Base-by-base conservation (phyloP, 2,329 filamentous ascomycete genomes). In the Claviceps sp. region DNA sequence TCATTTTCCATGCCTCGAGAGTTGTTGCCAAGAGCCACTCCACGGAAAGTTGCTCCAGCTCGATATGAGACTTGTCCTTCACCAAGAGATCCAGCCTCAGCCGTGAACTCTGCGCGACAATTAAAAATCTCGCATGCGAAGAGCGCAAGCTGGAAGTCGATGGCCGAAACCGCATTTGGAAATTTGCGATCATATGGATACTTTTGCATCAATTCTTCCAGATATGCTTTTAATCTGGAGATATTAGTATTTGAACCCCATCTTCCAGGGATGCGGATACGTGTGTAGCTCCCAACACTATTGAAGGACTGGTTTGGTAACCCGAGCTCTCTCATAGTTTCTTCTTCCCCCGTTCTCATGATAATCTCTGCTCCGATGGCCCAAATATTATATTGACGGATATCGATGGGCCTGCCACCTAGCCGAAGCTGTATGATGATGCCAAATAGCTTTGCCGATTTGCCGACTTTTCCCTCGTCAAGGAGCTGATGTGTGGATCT, bases 341-440 rank as follows among this genome's bases (percentile, higher is more conserved):
- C 41, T 22, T 69, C 61, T 54, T 75, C 70, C 6, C 73, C 74
- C 30, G 74, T 69, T 16, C 85, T 78, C 69, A 95, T 81, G 52
- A 95, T 69, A 19, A 96, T 79, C 68, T 95, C 90, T 2, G 87
- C 88, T 0, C 88, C 89, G 45, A 95, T 76, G 14, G 84, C 84
- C 91, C 90, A 96, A 57, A 85, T 76, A 39, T 80, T 77, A 60
- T 83, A 76, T 19, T 72, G 73, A 41, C 89, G 78, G 47, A 91
- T 65, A 63, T 95, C 88, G 19, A 90, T 72, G 6, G 70, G 69
- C 47, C 67, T 51, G 30, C 62, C 60, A 14, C 55, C 48, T 1
- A 64, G 63, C 10, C 63, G 61, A 47, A 80, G 75, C 48, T 84
- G 78, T 47, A 89, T 64, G 37, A 95, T 73, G 57, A 95, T 69